phyloP scores from a whole-genome alignment of 225 moss, liverwort and hornwort genomes.

The Takakia lepidozioides region DNA sequence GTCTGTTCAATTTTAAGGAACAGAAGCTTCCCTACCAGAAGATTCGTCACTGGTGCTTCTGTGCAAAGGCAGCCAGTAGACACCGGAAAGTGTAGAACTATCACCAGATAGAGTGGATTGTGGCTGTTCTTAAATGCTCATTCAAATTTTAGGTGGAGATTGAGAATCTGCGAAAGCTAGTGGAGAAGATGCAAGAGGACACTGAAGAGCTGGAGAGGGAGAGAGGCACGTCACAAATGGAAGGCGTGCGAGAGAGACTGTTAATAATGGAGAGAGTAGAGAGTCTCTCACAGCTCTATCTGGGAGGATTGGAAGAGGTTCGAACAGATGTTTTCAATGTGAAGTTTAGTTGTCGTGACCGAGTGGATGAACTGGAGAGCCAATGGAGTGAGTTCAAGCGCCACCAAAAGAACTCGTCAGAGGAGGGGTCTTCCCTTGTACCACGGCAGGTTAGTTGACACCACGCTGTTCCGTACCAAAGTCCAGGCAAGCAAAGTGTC shows the following conservation, averaged over 20 bases:
- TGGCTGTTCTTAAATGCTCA: too few relatives aligned
- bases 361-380: constrained; percentile 64
- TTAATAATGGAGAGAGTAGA: constrained; percentile 88
- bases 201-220: constrained; percentile 46
- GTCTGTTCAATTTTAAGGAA: too few relatives aligned
- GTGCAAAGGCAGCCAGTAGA: too few relatives aligned
- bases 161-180: constrained; percentile 38
- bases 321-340: constrained; percentile 74
- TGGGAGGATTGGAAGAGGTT: constrained; percentile 85
- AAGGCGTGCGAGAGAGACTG: constrained; percentile 63
- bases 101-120: too few relatives aligned
- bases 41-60: too few relatives aligned
- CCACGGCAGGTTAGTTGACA: constrained; percentile 19
- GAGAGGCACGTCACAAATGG: constrained; percentile 33
- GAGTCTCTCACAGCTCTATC: constrained; percentile 74
- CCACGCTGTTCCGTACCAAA: too few relatives aligned
- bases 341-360: constrained; percentile 55
- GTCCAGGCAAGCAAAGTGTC: too few relatives aligned
- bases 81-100: too few relatives aligned
- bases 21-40: too few relatives aligned
- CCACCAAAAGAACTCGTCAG: constrained; percentile 31
- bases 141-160: constrained; percentile 23
- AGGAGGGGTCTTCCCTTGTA: constrained; percentile 8
- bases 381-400: constrained; percentile 45
- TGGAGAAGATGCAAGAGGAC: constrained; percentile 52